A percentile compares a stretch with the other conserved stretches of the same genome.
Conservation (phyloP, 495 filamentous ascomycete genomes). For the Podospora pseudocomata region DNA sequence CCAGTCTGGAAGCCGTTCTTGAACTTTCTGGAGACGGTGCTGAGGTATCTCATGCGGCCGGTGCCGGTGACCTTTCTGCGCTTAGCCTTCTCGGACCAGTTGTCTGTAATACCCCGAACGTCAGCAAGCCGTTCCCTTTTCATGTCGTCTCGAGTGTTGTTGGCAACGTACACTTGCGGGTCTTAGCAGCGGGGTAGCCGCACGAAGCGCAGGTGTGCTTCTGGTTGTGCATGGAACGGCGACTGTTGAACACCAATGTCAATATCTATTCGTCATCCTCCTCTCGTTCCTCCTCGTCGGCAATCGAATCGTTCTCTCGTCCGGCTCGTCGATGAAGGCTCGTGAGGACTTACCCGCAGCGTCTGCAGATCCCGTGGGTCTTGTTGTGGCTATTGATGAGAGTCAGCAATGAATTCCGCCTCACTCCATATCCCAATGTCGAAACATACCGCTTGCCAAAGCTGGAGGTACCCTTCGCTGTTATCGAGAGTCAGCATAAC, state of each 20-base stretch:
- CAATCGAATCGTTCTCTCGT: slow-evolving; percentile 9
- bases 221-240: slow-evolving; percentile 97
- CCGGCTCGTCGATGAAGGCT: slow-evolving; percentile 11
- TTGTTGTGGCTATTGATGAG: slow-evolving; percentile 73
- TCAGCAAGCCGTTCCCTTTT: slow-evolving; percentile 16
- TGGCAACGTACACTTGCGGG: slow-evolving; percentile 87
- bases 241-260: slow-evolving; percentile 52
- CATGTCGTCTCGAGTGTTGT: slow-evolving; percentile 7
- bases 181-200: slow-evolving; percentile 96
- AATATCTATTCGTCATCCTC: slow-evolving; percentile 16
- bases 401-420: slow-evolving; percentile 21
- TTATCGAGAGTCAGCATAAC: slow-evolving; percentile 33
- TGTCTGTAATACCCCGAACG: slow-evolving; percentile 56
- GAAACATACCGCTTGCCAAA: slow-evolving; percentile 75
- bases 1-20: slow-evolving; percentile 95
- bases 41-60: slow-evolving; percentile 89
- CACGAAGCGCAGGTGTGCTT: slow-evolving; percentile 97
- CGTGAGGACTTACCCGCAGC: slow-evolving; percentile 77
- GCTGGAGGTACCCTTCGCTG: slow-evolving; percentile 89
- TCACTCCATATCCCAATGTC: background rate
- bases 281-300: slow-evolving; percentile 10
- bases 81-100: slow-evolving; percentile 99
- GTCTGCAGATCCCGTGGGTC: slow-evolving; percentile 98
- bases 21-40: slow-evolving; percentile 82
- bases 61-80: slow-evolving; percentile 97